phyloP scores from a whole-genome alignment of 306 rosid genomes.

The Abrus precatorius region DNA sequence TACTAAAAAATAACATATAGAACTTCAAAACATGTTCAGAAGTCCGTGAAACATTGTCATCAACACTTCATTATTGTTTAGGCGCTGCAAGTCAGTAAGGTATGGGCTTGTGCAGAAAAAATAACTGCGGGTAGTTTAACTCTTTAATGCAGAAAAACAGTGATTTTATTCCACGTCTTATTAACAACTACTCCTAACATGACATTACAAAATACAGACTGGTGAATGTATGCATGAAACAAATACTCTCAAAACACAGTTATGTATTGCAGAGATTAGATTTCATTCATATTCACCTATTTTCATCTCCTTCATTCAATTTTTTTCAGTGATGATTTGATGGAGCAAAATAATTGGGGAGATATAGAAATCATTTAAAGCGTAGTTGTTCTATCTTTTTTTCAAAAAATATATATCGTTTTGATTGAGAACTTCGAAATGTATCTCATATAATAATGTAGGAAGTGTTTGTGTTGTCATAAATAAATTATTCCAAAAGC shows the following conservation, averaged over 20 bases:
- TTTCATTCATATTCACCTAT: background rate
- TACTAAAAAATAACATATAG: too few species aligned
- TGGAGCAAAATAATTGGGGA: background rate
- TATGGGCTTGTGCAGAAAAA: conserved; percentile 23
- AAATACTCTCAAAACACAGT: background rate
- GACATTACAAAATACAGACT: too few species aligned
- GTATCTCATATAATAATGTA: too few species aligned
- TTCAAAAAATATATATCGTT: too few species aligned
- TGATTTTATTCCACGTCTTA: background rate
- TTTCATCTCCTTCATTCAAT: conserved; percentile 22
- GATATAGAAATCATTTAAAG: too few species aligned
- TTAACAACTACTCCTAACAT: background rate
- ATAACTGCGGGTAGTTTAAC: conserved; percentile 23
- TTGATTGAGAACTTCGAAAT: too few species aligned
- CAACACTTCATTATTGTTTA: background rate
- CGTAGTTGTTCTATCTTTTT: too few species aligned
- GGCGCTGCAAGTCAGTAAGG: background rate
- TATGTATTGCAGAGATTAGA: background rate
- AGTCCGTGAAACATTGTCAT: conserved; percentile 6
- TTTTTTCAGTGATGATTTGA: background rate
- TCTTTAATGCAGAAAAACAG: conserved; percentile 30
- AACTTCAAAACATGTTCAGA: conserved; percentile 13
- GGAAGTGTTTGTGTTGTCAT: too few species aligned
- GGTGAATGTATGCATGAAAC: background rate
- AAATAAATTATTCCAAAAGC: too few species aligned